Evolutionary conservation across 495 filamentous ascomycete genomes (phyloP).

Genomic region (Talaromyces stipitatus): DNA sequence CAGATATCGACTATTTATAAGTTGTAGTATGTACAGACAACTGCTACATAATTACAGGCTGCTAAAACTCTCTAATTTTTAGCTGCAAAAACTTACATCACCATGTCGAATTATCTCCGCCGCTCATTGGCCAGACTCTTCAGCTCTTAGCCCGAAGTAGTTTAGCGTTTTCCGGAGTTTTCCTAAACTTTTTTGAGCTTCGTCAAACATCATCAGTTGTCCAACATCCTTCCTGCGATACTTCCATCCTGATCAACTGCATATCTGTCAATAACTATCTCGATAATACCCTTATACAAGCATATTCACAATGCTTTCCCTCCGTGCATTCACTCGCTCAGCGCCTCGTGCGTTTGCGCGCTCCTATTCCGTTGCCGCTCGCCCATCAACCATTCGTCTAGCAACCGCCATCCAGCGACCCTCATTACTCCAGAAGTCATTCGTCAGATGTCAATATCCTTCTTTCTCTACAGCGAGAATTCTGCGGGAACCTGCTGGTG

Average conservation of each 20-base stretch:
- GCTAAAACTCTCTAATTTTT: no score
- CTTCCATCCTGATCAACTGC: conserved; percentile 2
- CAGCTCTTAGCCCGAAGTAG: not conserved
- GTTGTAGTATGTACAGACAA: no score
- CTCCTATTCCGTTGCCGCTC: conserved; percentile 43
- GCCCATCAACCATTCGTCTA: conserved; percentile 37
- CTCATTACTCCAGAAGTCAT: conserved; percentile 43
- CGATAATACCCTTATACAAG: conserved; percentile 5
- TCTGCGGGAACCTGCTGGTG: conserved; percentile 49
- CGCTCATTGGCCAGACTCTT: not conserved
- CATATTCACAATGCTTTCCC: conserved; percentile 61
- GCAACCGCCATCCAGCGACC: conserved; percentile 35
- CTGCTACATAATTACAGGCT: no score
- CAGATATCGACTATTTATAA: not conserved
- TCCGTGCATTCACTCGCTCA: conserved; percentile 63
- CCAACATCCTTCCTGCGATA: conserved; percentile 12
- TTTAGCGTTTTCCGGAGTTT: not conserved
- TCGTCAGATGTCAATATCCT: conserved; percentile 48
- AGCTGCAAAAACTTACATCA: not conserved
- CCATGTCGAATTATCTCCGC: not conserved
- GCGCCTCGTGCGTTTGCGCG: conserved; percentile 62
- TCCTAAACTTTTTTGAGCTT: conserved; percentile 2
- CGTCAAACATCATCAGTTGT: conserved; percentile 26
- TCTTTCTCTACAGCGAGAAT: conserved; percentile 66
- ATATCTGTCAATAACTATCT: not conserved